Percentiles rank a stretch among this genome's conserved stretches.
Conservation (phyloP, 352 stramenopile species). For the Phytophthora melonis region DNA sequence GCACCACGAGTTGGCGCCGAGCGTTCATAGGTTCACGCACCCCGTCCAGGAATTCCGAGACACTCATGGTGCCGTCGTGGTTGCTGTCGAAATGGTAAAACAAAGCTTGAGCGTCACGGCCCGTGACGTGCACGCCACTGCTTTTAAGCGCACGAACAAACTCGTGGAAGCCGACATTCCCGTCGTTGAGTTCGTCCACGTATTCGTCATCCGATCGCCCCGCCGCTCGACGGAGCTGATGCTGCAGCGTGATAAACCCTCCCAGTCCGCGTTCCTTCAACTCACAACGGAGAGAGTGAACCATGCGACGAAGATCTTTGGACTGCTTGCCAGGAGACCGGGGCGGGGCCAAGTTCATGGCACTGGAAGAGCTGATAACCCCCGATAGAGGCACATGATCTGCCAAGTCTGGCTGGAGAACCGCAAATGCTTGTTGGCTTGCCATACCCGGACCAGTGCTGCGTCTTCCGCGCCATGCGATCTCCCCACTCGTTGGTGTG, state of each 20-base stretch:
- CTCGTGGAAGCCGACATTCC: conserved; percentile 70
- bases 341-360: conserved; percentile 15
- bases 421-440: conserved; percentile 66
- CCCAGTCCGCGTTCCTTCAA: conserved; percentile 73
- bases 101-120: conserved; percentile 63
- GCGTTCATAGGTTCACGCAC: conserved; percentile 87
- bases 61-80: conserved; percentile 83
- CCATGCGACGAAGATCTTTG: conserved; percentile 70
- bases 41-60: conserved; percentile 87
- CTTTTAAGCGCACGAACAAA: conserved; percentile 81
- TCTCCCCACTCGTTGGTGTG: conserved; percentile 24
- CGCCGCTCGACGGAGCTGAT: conserved; percentile 73
- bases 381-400: conserved; percentile 39
- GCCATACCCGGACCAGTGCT: conserved; percentile 49
- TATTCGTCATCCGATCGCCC: conserved; percentile 30
- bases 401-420: conserved; percentile 68
- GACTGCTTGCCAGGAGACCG: conserved; percentile 51
- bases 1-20: conserved; percentile 78
- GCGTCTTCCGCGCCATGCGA: conserved; percentile 19
- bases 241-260: conserved; percentile 81
- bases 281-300: conserved; percentile 54
- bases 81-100: conserved; percentile 91
- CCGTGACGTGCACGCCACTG: conserved; percentile 58
- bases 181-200: conserved; percentile 74
- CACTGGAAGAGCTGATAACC: conserved; percentile 16